These are phyloP conservation scores for Cytospora leucostoma DNA, from an alignment of 2,329 filamentous ascomycete species.

Conservation along the genomic window DNA sequence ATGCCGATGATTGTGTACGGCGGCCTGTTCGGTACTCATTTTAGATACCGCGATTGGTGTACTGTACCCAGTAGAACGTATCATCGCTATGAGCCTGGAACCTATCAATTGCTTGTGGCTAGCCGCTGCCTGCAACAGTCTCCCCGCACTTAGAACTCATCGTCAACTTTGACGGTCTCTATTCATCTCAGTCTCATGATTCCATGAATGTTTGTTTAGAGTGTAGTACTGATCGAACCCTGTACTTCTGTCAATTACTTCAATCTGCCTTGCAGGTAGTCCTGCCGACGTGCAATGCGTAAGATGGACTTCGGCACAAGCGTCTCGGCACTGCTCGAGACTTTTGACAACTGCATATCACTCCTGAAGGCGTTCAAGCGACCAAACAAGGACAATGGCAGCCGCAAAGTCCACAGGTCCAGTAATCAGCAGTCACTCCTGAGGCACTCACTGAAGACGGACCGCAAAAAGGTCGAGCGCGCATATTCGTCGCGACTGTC, in stretches of 20 bases:
- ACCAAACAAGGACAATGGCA: constrained; percentile 22
- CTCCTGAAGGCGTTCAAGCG: constrained; percentile 42
- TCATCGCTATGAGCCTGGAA: constrained; percentile 8
- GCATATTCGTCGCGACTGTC: constrained; percentile 46
- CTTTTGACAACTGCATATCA: constrained; percentile 49
- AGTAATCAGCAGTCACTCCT: constrained; percentile 36
- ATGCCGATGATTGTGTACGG: background rate
- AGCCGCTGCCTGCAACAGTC: constrained; percentile 22
- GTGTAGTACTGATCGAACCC: background rate
- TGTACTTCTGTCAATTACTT: background rate
- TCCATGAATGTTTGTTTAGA: too few species aligned
- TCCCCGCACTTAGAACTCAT: constrained; percentile 25
- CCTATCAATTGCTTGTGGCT: constrained; percentile 23
- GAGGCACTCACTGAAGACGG: constrained; percentile 42
- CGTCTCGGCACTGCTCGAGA: constrained; percentile 48
- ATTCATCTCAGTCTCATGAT: constrained; percentile 2
- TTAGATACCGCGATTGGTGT: background rate
- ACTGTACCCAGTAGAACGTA: background rate
- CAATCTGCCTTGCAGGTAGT: background rate
- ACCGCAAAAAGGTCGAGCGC: constrained; percentile 44
- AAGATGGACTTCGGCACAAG: constrained; percentile 46
- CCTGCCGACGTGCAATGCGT: constrained; percentile 2
- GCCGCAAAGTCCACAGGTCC: constrained; percentile 26
- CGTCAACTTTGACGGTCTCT: background rate
- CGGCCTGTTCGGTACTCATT: background rate